These are phyloP conservation scores for Cystobasidiaceae sp. DNA, from an alignment of 1,284 basidiomycete genomes.

Conservation along the genomic window DNA sequence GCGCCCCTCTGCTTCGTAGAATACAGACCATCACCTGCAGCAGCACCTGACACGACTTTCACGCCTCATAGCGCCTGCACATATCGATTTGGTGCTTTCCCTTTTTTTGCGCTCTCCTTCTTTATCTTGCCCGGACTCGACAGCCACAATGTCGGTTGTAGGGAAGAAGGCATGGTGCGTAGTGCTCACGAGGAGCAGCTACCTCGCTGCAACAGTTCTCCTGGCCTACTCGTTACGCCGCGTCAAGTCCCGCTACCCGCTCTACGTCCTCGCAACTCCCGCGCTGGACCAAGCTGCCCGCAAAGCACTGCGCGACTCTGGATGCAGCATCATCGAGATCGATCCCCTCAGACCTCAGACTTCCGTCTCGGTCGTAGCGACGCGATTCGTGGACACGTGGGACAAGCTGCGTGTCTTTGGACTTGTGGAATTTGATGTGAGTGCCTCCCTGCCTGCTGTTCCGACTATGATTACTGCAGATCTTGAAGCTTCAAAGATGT, in stretches of 20 bases:
- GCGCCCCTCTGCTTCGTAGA: no score
- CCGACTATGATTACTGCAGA: neutral
- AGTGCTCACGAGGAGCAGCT: conserved; percentile 60
- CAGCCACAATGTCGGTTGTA: conserved; percentile 9
- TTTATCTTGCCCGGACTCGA: no score
- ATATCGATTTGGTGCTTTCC: no score
- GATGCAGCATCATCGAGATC: conserved; percentile 59
- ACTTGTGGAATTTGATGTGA: conserved; percentile 67
- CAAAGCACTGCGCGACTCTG: conserved; percentile 55
- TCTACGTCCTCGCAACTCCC: conserved; percentile 74
- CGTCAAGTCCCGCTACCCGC: conserved; percentile 65
- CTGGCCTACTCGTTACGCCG: conserved; percentile 62
- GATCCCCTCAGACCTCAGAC: conserved; percentile 57
- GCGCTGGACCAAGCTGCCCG: conserved; percentile 56
- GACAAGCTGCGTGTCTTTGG: conserved; percentile 79
- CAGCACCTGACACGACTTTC: no score
- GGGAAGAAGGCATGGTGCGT: conserved; percentile 28
- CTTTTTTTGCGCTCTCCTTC: no score
- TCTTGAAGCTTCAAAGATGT: no score
- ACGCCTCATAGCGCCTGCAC: no score
- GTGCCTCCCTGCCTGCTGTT: conserved; percentile 34
- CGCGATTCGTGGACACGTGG: conserved; percentile 70
- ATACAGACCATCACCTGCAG: no score
- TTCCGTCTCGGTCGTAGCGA: conserved; percentile 52
- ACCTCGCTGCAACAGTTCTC: conserved; percentile 63